Conservation (phyloP, 805 yeast genomes). For the Cyberlindnera americana region DNA sequence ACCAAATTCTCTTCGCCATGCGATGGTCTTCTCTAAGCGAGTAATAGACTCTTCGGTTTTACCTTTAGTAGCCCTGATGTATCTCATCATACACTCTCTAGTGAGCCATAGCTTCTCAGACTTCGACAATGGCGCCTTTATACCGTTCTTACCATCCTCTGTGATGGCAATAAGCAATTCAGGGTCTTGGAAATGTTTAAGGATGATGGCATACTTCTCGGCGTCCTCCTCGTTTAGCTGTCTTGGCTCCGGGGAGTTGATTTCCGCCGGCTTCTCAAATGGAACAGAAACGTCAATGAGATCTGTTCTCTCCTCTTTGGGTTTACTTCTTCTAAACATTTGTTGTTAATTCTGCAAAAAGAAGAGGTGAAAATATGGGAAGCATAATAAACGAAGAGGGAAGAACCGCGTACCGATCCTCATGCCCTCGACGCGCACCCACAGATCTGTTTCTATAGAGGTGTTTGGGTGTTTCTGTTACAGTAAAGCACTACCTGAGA, state of each 20-base stretch:
- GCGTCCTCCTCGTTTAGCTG: slow-evolving; percentile 31
- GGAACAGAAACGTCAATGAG: slow-evolving; percentile 40
- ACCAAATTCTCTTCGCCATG: slow-evolving; percentile 94
- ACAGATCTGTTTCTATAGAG: too few relatives aligned
- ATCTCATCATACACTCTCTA: slow-evolving; percentile 82
- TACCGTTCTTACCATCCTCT: slow-evolving; percentile 8
- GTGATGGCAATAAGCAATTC: slow-evolving; percentile 32
- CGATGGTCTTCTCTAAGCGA: slow-evolving; percentile 69
- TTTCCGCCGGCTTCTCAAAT: slow-evolving; percentile 48
- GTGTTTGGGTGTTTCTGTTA: too few relatives aligned
- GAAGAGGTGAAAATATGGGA: too few relatives aligned
- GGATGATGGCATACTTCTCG: slow-evolving; percentile 49
- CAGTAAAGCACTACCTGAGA: too few relatives aligned
- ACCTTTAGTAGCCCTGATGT: slow-evolving; percentile 95
- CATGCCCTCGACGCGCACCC: too few relatives aligned
- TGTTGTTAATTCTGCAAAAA: neutral
- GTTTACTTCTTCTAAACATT: slow-evolving; percentile 21
- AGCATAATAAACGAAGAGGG: too few relatives aligned
- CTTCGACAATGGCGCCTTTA: slow-evolving; percentile 40
- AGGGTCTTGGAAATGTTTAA: slow-evolving; percentile 55
- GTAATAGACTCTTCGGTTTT: slow-evolving; percentile 61
- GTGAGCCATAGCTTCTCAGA: slow-evolving; percentile 89
- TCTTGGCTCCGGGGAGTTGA: slow-evolving; percentile 34
- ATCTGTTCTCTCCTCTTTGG: slow-evolving; percentile 18
- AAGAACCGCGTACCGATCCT: too few relatives aligned